phyloP scores from a whole-genome alignment of 257 asterid genomes.

The Ocimum tenuiflorum region DNA sequence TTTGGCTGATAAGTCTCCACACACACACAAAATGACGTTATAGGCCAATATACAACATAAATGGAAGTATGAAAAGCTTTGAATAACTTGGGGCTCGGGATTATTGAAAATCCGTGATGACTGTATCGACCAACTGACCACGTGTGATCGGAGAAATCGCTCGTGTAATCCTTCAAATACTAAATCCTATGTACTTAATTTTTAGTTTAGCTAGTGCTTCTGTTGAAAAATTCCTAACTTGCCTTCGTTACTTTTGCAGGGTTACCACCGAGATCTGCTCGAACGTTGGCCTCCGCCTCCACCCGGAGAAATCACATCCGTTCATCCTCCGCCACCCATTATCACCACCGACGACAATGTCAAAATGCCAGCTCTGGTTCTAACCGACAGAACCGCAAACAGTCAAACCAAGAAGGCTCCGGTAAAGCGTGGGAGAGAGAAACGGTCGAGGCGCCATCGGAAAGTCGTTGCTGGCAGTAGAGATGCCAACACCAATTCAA shows the following conservation, averaged over 20 bases:
- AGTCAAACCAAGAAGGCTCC: slow-evolving; percentile 23
- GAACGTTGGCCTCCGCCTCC: slow-evolving; percentile 52
- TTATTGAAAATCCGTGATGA: too few species aligned
- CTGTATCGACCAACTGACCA: too few species aligned
- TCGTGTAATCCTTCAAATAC: too few species aligned
- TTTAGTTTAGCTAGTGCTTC: background rate
- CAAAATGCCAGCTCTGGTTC: slow-evolving; percentile 7
- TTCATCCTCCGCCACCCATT: slow-evolving; percentile 37
- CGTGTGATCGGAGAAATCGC: too few species aligned
- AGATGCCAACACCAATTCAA: slow-evolving; percentile 25
- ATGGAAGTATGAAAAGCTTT: too few species aligned
- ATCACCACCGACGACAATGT: slow-evolving; percentile 9
- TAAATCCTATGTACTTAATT: too few species aligned
- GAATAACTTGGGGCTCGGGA: too few species aligned
- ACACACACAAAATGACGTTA: too few species aligned
- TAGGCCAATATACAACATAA: too few species aligned
- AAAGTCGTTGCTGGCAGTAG: slow-evolving; percentile 43
- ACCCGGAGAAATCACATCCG: slow-evolving; percentile 11
- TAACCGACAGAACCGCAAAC: slow-evolving; percentile 1
- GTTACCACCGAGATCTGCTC: slow-evolving; percentile 75
- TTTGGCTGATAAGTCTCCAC: too few species aligned
- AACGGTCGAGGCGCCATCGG: slow-evolving; percentile 58
- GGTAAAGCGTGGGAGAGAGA: slow-evolving; percentile 42
- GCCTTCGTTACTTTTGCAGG: slow-evolving; percentile 36
- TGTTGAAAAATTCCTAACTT: background rate